Evolutionary conservation across 1,284 basidiomycete species (phyloP).

Genomic region (Sporisorium exsertum): DNA sequence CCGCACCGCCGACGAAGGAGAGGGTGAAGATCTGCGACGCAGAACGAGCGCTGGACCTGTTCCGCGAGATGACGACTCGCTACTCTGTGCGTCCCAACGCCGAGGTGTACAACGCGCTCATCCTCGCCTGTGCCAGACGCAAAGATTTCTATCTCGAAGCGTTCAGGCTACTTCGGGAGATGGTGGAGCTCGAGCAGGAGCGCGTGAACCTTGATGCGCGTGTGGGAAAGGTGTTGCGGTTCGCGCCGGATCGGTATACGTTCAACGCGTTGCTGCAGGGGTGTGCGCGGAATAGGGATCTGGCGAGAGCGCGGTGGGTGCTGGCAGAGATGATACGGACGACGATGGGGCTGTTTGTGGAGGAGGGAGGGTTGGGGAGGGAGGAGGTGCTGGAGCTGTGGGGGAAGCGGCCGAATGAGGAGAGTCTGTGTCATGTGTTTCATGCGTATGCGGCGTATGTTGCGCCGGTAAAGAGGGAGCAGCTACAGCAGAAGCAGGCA

Average conservation of each 20-base stretch:
- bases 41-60: constrained; percentile 91
- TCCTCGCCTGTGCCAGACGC: constrained; percentile 76
- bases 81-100: constrained; percentile 76
- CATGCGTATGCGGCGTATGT: constrained; percentile 86
- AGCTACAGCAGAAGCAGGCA: constrained; percentile 9
- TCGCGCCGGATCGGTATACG: constrained; percentile 78
- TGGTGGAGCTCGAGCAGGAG: constrained; percentile 79
- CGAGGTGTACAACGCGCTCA: constrained; percentile 83
- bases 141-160: constrained; percentile 62
- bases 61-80: constrained; percentile 86
- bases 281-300: constrained; percentile 85
- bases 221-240: constrained; percentile 64
- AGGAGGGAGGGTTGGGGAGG: constrained; percentile 9
- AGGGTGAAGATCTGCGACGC: constrained; percentile 75
- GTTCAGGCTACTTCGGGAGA: constrained; percentile 73
- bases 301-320: constrained; percentile 87
- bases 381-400: constrained; percentile 55
- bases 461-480: constrained; percentile 70
- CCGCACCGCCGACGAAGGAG: neutral
- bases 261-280: constrained; percentile 89
- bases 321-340: constrained; percentile 82
- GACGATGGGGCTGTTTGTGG: constrained; percentile 50
- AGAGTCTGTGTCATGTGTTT: constrained; percentile 85
- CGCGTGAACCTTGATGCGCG: constrained; percentile 75
- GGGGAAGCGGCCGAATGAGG: constrained; percentile 74